phyloP scores from a whole-genome alignment of 2,329 filamentous ascomycete genomes.

The Stachybotrys chartarum region DNA sequence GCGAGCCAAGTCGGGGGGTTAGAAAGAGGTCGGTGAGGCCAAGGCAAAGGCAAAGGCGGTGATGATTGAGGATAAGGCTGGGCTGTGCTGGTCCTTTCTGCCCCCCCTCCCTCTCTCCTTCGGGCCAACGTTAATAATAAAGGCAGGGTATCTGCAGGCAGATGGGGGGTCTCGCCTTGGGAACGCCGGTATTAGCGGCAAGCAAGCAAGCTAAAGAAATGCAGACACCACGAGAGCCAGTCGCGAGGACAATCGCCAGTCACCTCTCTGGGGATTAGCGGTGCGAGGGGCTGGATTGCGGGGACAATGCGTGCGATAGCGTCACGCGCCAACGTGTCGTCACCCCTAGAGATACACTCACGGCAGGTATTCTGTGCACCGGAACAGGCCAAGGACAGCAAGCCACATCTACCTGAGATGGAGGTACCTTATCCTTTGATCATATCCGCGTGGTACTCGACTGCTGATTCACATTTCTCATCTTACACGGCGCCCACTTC shows the following conservation, averaged over 20 bases:
- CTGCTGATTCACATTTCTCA: too few species aligned
- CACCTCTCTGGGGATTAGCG: neutral
- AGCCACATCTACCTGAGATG: neutral
- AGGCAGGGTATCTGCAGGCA: neutral
- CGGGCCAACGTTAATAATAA: neutral
- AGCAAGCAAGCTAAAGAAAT: neutral
- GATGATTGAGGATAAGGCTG: neutral
- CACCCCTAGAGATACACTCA: neutral
- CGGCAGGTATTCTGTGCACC: neutral
- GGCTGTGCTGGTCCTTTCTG: neutral
- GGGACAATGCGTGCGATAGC: constrained; percentile 1
- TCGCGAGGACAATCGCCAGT: neutral
- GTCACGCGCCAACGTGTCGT: neutral
- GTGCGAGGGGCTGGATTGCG: neutral
- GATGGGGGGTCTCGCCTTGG: neutral
- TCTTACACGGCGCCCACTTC: too few species aligned
- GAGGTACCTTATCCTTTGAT: neutral
- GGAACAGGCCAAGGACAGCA: too few species aligned
- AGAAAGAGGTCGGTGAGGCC: constrained; percentile 5
- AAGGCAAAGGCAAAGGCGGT: neutral
- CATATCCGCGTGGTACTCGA: too few species aligned
- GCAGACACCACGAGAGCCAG: neutral
- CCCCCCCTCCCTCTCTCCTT: neutral
- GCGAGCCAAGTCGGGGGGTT: neutral
- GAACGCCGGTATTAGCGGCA: neutral